Evolutionary conservation across 495 filamentous ascomycete species (phyloP).

Genomic region (Penicillium cosmopolitanum): DNA sequence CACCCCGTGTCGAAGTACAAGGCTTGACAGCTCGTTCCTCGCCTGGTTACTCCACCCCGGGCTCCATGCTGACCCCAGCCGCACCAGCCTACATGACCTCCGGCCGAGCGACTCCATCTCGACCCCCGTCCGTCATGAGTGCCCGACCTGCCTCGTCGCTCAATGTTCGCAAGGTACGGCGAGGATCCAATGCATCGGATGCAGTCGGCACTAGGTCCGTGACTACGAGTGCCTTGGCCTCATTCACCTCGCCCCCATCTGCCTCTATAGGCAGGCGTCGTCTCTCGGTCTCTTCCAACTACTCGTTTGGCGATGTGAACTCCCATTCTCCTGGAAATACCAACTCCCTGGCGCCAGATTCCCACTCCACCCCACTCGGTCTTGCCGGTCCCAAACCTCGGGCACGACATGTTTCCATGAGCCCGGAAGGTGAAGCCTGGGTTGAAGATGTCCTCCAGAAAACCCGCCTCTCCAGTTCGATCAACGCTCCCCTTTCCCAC

Average conservation of each 20-base stretch:
- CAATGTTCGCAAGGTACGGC: constrained; percentile 44
- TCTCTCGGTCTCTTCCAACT: constrained; percentile 43
- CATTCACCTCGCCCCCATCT: constrained; percentile 39
- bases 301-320: constrained; percentile 32
- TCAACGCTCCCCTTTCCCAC: constrained; percentile 28
- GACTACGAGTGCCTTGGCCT: constrained; percentile 32
- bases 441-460: constrained; percentile 51
- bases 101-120: constrained; percentile 40
- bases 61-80: constrained; percentile 26
- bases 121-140: constrained; percentile 39
- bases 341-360: constrained; percentile 16
- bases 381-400: constrained; percentile 53
- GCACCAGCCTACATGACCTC: constrained; percentile 21
- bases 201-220: constrained; percentile 33
- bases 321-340: constrained; percentile 29
- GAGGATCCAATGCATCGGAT: constrained; percentile 45
- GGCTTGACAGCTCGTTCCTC: constrained; percentile 41
- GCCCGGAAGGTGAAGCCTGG: constrained; percentile 56
- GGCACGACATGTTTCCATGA: constrained; percentile 49
- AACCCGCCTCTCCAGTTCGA: constrained; percentile 43
- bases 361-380: constrained; percentile 45
- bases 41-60: constrained; percentile 37
- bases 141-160: constrained; percentile 46
- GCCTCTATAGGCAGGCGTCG: constrained; percentile 36
- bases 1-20: constrained; percentile 48